Percentiles rank a stretch among this genome's conserved stretches.
Evolutionary conservation across 148 eudicot genomes (phyloP).

Genomic region (Suaeda aralocaspica): DNA sequence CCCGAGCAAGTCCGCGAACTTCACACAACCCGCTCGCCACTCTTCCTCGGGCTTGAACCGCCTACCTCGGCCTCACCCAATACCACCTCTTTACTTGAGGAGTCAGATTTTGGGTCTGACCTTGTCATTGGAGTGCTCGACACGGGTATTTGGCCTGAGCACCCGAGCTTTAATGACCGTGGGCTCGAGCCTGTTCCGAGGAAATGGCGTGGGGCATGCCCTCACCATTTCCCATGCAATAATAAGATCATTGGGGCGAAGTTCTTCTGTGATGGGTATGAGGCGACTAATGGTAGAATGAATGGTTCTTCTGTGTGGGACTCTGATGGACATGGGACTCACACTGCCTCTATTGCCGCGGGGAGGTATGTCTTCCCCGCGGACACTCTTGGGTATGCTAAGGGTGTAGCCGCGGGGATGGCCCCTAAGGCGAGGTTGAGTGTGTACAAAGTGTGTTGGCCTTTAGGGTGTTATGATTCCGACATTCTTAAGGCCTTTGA

Average conservation of each 20-base stretch:
- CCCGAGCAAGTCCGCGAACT: constrained; percentile 66
- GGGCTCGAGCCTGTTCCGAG: constrained; percentile 46
- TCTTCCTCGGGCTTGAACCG: constrained; percentile 55
- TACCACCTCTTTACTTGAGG: constrained; percentile 44
- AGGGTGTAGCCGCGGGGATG: constrained; percentile 90
- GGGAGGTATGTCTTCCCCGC: constrained; percentile 94
- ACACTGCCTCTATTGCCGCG: constrained; percentile 92
- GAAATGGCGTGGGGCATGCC: constrained; percentile 73
- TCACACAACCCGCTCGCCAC: constrained; percentile 84
- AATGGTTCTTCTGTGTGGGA: constrained; percentile 73
- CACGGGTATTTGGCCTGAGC: constrained; percentile 91
- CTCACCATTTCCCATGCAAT: constrained; percentile 54
- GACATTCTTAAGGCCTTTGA: constrained; percentile 92
- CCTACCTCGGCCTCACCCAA: constrained; percentile 28
- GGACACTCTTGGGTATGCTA: constrained; percentile 68
- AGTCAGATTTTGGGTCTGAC: constrained; percentile 93
- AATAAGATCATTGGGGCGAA: constrained; percentile 78
- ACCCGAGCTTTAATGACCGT: constrained; percentile 66
- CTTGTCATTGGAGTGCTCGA: constrained; percentile 80
- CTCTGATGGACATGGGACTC: constrained; percentile 93
- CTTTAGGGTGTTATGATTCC: constrained; percentile 86
- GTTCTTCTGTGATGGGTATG: constrained; percentile 58
- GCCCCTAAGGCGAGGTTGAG: constrained; percentile 89
- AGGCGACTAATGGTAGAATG: constrained; percentile 74
- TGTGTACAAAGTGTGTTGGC: constrained; percentile 91